Base-by-base conservation (phyloP, 2,329 filamentous ascomycete species). In the Pyricularia pennisetigena region DNA sequence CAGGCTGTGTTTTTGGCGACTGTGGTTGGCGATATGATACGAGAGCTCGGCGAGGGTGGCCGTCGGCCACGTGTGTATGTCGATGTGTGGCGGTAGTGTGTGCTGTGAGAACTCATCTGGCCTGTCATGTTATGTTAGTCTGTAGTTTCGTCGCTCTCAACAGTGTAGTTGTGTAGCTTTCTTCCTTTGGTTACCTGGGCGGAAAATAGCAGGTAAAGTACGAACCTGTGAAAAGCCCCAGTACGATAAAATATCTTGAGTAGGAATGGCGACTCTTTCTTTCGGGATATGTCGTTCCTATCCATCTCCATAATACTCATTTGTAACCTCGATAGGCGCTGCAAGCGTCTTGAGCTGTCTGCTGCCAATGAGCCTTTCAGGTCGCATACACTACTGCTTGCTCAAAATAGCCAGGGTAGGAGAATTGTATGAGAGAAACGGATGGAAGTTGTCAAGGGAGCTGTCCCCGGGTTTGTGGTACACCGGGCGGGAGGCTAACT, bases 11-110 rank as follows among this genome's bases (percentile, higher is more conserved):
- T 12, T 23, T 28, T 67, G 16, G 2, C 69, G 66, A 65, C 77
- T 82, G 0, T 90, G 85, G 66, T 86, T 86, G 30, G 88, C 86
- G 68, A 98, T 85, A 68, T 94, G 88, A 68, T 91, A 87, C 26
- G 90, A 89, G 49, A 98, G 87, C 78, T 97, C 93, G 72, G 85
- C 83, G 28, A 98, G 85, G 2, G 91, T 93, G 79, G 91, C 94
- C 73, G 86, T 88, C 68, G 88, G 85, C 91, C 93, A 97, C 69
- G 93, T 94, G 82, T 97, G 94, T 73, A 97, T 89, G 70, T 91
- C 85, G 29, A 97, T 82, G 76, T 90, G 86, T 8, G 89, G 81
- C 66, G 89, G 87, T 26, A 91, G 83, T 67, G 85, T 79, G 68
- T 81, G 73, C 24, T 86, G 75, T 72, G 86, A 77, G 76, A 95